Percentiles rank a stretch among this genome's conserved stretches.
Conservation (phyloP, 352 stramenopile genomes). For the Pythium myriotylum region DNA sequence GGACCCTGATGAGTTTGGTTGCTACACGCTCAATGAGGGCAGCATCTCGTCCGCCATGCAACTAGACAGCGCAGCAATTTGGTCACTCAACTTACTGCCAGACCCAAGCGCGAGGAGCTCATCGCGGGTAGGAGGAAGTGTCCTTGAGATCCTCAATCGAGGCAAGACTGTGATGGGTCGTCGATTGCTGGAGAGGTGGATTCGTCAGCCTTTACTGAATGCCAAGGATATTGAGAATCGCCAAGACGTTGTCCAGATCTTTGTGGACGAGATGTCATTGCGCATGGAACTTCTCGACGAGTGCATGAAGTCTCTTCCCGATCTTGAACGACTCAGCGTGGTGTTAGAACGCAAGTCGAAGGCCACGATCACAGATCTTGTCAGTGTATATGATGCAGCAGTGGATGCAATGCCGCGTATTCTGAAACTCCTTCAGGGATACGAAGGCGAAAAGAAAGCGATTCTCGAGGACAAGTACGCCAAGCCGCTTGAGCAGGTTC, state of each 20-base stretch:
- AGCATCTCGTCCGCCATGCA: constrained; percentile 91
- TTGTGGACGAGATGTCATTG: constrained; percentile 89
- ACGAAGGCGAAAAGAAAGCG: constrained; percentile 41
- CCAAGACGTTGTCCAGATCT: constrained; percentile 91
- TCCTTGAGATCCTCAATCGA: constrained; percentile 95
- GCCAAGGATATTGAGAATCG: constrained; percentile 82
- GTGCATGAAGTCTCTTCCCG: constrained; percentile 84
- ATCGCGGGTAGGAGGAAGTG: constrained; percentile 65
- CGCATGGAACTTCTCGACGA: constrained; percentile 89
- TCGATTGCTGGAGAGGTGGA: constrained; percentile 95
- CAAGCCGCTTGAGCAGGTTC: constrained; percentile 52
- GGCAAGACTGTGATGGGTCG: constrained; percentile 94
- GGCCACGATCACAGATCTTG: constrained; percentile 79
- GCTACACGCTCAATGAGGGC: constrained; percentile 62
- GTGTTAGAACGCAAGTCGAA: constrained; percentile 70
- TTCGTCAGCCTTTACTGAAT: constrained; percentile 95
- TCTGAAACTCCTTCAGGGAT: constrained; percentile 47
- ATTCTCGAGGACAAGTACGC: constrained; percentile 56
- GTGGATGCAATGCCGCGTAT: constrained; percentile 71
- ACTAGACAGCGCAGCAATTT: constrained; percentile 91
- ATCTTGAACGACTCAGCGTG: constrained; percentile 73
- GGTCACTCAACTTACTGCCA: constrained; percentile 92
- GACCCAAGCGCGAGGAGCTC: constrained; percentile 52
- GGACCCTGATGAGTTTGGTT: constrained; percentile 70
- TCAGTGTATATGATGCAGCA: constrained; percentile 84